These are phyloP conservation scores for Laburnicola sp. DNA, from an alignment of 2,329 filamentous ascomycete species.

Conservation along the genomic window DNA sequence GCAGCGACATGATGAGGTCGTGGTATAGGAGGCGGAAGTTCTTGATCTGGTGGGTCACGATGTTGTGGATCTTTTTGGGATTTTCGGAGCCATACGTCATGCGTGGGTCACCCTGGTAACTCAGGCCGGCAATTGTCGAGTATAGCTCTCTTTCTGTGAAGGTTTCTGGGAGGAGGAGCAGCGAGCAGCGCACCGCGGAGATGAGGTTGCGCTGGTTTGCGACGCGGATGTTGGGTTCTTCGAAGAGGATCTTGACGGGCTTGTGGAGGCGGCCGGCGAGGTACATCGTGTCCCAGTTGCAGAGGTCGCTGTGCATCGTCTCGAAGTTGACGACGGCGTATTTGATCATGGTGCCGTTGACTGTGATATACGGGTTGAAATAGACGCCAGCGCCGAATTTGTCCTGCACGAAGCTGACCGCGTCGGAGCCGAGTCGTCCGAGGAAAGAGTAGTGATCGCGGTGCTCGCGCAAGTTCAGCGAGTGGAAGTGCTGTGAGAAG, in stretches of 20 bases:
- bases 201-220: conserved; percentile 96
- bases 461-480: conserved; percentile 84
- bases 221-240: conserved; percentile 87
- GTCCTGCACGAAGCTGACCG: conserved; percentile 85
- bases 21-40: conserved; percentile 92
- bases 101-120: conserved; percentile 93
- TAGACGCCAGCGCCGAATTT: conserved; percentile 91
- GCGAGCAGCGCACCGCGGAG: conserved; percentile 84
- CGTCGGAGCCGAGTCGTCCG: conserved; percentile 78
- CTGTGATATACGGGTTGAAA: conserved; percentile 92
- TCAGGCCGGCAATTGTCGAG: conserved; percentile 86
- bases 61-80: conserved; percentile 89
- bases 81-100: conserved; percentile 92
- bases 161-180: conserved; percentile 78
- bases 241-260: conserved; percentile 94
- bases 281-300: conserved; percentile 91
- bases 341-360: conserved; percentile 95
- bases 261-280: conserved; percentile 96
- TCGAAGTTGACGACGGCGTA: conserved; percentile 96
- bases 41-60: conserved; percentile 85
- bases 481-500: conserved; percentile 96
- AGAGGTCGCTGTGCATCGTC: conserved; percentile 82
- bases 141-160: conserved; percentile 91
- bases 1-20: conserved; percentile 84
- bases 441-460: conserved; percentile 90